Evolutionary conservation across 2,329 filamentous ascomycete genomes (phyloP).

Genomic region (Verticillium isaacii): DNA sequence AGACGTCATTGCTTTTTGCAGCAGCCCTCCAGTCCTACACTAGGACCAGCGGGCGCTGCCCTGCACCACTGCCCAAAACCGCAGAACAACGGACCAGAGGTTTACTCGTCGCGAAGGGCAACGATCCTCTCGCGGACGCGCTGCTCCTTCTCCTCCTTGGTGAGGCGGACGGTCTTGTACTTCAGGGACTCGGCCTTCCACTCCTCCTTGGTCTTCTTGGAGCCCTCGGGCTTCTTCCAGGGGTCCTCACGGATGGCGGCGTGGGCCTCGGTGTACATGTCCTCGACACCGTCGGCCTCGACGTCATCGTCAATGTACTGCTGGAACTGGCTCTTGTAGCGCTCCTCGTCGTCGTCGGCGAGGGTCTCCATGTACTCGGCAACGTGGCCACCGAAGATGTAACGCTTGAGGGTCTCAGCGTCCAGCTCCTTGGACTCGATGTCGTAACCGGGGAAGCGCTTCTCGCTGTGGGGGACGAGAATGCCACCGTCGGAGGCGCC

Average conservation of each 20-base stretch:
- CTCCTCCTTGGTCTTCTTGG: constrained; percentile 97
- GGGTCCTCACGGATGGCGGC: constrained; percentile 96
- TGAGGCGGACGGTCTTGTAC: constrained; percentile 73
- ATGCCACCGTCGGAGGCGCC: constrained; percentile 98
- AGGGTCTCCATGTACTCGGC: constrained; percentile 99
- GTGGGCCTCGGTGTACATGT: constrained; percentile 92
- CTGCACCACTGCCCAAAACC: not conserved
- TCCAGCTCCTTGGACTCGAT: constrained; percentile 98
- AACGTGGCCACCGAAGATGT: constrained; percentile 98
- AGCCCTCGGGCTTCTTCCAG: constrained; percentile 81
- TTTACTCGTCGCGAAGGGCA: constrained; percentile 59
- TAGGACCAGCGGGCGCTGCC: not conserved
- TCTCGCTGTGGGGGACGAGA: constrained; percentile 96
- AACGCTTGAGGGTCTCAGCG: constrained; percentile 93
- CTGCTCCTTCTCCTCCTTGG: constrained; percentile 76
- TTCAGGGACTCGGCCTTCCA: constrained; percentile 96
- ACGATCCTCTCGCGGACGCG: constrained; percentile 89
- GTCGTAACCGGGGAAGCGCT: constrained; percentile 98
- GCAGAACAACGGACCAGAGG: not conserved
- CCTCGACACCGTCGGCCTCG: constrained; percentile 95
- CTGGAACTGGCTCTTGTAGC: constrained; percentile 96
- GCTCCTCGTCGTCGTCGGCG: constrained; percentile 99
- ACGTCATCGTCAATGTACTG: constrained; percentile 97
- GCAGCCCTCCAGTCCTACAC: not conserved
- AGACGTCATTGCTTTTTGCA: constrained; percentile 1